phyloP scores from a whole-genome alignment of 2,329 filamentous ascomycete species.

The Fusarium acutatum region DNA sequence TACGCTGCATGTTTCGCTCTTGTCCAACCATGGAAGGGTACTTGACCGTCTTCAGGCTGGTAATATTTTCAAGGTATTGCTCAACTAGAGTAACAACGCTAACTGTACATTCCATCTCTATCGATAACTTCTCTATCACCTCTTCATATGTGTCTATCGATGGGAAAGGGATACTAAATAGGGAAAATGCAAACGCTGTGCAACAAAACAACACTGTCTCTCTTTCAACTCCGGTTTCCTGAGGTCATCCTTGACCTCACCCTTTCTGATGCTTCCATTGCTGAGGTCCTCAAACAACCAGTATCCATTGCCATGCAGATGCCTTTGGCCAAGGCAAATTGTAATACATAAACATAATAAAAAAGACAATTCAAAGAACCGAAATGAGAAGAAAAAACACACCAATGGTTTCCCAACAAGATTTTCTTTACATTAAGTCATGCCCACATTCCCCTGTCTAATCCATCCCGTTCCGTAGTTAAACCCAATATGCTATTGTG shows the following conservation, averaged over 20 bases:
- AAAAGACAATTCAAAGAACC: slow-evolving; percentile 34
- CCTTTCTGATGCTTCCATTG: slow-evolving; percentile 13
- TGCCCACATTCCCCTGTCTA: slow-evolving; percentile 29
- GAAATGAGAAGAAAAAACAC: slow-evolving; percentile 11
- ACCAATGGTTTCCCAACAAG: slow-evolving; percentile 19
- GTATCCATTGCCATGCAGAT: slow-evolving; percentile 16
- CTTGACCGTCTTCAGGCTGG: neutral
- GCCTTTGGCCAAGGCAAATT: slow-evolving; percentile 33
- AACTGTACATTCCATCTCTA: slow-evolving; percentile 34
- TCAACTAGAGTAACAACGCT: slow-evolving; percentile 18
- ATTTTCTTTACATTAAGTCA: slow-evolving; percentile 29
- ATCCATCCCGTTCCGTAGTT: slow-evolving; percentile 30
- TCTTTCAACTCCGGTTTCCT: slow-evolving; percentile 30
- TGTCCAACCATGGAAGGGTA: slow-evolving; percentile 13
- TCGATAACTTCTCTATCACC: slow-evolving; percentile 26
- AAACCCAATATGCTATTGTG: slow-evolving; percentile 27
- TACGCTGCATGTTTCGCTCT: slow-evolving; percentile 1
- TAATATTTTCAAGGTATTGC: slow-evolving; percentile 7
- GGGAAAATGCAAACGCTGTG: slow-evolving; percentile 17
- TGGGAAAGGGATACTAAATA: slow-evolving; percentile 2
- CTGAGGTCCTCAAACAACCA: slow-evolving; percentile 4
- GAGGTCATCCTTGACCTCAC: slow-evolving; percentile 17
- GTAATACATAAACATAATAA: slow-evolving; percentile 22
- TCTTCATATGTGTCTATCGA: slow-evolving; percentile 24
- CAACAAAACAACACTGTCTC: slow-evolving; percentile 16